A percentile compares a stretch with the other conserved stretches of the same genome.
Evolutionary conservation across 371 early-diverging fungal species (phyloP).

Genomic region (Mucor racemosus): DNA sequence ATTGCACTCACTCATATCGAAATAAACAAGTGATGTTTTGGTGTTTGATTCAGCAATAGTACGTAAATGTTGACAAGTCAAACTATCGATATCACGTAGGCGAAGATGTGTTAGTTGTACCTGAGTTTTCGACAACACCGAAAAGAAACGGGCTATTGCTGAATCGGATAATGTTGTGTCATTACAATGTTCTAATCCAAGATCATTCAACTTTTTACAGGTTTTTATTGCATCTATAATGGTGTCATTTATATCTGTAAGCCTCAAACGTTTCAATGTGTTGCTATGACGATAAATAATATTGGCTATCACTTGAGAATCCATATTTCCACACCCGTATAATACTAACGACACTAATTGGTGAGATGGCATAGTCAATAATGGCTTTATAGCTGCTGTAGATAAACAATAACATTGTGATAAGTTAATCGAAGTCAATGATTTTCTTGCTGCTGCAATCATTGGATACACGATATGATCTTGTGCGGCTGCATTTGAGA

Average conservation of each 20-base stretch:
- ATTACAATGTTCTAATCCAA: conserved; percentile 50
- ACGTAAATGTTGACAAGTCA: conserved; percentile 36
- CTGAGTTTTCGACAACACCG: neutral
- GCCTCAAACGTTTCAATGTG: conserved; percentile 35
- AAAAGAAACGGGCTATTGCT: conserved; percentile 32
- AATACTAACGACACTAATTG: conserved; percentile 38
- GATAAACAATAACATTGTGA: conserved; percentile 53
- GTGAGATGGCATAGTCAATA: conserved; percentile 29
- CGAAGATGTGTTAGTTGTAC: conserved; percentile 31
- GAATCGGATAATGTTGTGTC: conserved; percentile 24
- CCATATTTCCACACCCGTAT: conserved; percentile 50
- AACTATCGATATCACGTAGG: conserved; percentile 44
- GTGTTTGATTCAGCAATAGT: conserved; percentile 17
- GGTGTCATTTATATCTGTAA: conserved; percentile 48
- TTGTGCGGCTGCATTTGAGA: conserved; percentile 49
- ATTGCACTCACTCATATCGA: conserved; percentile 51
- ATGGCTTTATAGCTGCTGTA: conserved; percentile 42
- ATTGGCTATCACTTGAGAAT: conserved; percentile 29
- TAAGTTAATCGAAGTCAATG: conserved; percentile 37
- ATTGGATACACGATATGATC: conserved; percentile 39
- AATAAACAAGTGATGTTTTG: conserved; percentile 24
- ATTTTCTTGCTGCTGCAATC: conserved; percentile 29
- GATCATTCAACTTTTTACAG: conserved; percentile 30
- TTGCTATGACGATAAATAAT: conserved; percentile 37
- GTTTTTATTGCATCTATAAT: conserved; percentile 38